Evolutionary conservation across 1,284 basidiomycete species (phyloP).

Genomic region (Tilletiaria anomala): DNA sequence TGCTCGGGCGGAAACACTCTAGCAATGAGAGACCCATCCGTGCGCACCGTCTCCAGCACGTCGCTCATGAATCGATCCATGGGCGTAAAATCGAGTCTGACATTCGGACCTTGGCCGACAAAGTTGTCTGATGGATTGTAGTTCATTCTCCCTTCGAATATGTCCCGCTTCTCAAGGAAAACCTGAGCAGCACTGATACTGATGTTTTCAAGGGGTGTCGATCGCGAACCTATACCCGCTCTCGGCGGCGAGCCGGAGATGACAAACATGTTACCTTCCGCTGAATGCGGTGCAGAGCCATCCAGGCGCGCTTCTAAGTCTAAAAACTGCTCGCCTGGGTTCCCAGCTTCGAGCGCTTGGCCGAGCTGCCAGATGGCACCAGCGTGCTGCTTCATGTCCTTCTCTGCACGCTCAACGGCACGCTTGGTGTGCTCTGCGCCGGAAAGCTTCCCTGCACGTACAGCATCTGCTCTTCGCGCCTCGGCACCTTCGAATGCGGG

Average conservation of each 20-base stretch:
- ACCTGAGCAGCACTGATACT: neutral
- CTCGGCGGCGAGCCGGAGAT: neutral
- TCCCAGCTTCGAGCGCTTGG: conserved; percentile 31
- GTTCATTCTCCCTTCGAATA: conserved; percentile 4
- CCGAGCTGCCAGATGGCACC: conserved; percentile 71
- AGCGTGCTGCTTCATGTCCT: conserved; percentile 61
- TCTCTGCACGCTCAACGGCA: conserved; percentile 45
- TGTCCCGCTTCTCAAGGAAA: conserved; percentile 5
- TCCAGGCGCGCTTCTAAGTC: conserved; percentile 3
- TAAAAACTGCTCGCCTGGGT: conserved; percentile 24
- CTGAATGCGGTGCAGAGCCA: neutral
- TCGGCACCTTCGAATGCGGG: conserved; percentile 72
- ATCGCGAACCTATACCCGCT: neutral
- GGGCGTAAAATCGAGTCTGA: conserved; percentile 1
- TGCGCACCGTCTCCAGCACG: conserved; percentile 52
- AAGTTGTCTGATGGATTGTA: conserved; percentile 1
- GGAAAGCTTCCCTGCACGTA: conserved; percentile 11
- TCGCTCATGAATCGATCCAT: conserved; percentile 51
- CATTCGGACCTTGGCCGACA: conserved; percentile 4
- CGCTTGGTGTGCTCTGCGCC: neutral
- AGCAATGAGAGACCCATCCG: conserved; percentile 64
- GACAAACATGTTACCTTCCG: conserved; percentile 15
- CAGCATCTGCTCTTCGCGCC: conserved; percentile 42
- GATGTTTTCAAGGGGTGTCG: neutral
- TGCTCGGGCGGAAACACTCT: conserved; percentile 69